A percentile compares a stretch with the other conserved stretches of the same genome.
These are phyloP conservation scores for Aspergillus sp. DNA, from an alignment of 2,329 filamentous ascomycete species.

Conservation along the genomic window DNA sequence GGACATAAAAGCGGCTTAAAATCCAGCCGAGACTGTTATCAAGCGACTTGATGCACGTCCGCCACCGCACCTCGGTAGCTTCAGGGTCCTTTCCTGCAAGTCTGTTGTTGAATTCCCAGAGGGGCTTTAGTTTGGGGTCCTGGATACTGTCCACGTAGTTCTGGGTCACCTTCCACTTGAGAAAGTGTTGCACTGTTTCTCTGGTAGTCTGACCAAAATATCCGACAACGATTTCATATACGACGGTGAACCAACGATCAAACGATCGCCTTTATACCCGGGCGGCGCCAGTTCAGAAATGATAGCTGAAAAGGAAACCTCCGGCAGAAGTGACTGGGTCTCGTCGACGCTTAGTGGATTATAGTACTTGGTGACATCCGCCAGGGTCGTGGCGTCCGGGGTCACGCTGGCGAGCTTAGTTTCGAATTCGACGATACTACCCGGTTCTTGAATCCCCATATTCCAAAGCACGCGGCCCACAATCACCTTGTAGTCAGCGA, in stretches of 20 bases:
- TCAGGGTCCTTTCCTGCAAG: conserved; percentile 55
- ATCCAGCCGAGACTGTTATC: conserved; percentile 57
- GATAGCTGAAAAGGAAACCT: conserved; percentile 46
- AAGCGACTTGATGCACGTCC: conserved; percentile 51
- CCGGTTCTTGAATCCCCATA: conserved; percentile 26
- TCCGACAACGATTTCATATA: conserved; percentile 51
- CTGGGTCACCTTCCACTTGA: conserved; percentile 55
- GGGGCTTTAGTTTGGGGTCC: conserved; percentile 50
- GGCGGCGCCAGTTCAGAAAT: conserved; percentile 45
- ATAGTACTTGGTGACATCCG: conserved; percentile 59
- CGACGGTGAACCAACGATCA: conserved; percentile 52
- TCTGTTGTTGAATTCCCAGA: conserved; percentile 51
- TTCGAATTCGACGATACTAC: conserved; percentile 49
- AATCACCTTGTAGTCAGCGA: conserved; percentile 42
- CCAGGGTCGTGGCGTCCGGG: conserved; percentile 48
- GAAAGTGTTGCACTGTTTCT: conserved; percentile 52
- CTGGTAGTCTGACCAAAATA: conserved; percentile 46
- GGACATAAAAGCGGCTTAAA: conserved; percentile 60
- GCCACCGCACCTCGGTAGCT: conserved; percentile 56
- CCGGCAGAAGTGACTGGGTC: conserved; percentile 46
- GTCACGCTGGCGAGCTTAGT: conserved; percentile 51
- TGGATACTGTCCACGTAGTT: conserved; percentile 47
- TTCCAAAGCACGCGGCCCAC: conserved; percentile 34
- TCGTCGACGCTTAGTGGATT: conserved; percentile 53
- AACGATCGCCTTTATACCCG: conserved; percentile 41